Evolutionary conservation across 331 rosid genomes (phyloP).

Genomic region (Quercus phellos): DNA sequence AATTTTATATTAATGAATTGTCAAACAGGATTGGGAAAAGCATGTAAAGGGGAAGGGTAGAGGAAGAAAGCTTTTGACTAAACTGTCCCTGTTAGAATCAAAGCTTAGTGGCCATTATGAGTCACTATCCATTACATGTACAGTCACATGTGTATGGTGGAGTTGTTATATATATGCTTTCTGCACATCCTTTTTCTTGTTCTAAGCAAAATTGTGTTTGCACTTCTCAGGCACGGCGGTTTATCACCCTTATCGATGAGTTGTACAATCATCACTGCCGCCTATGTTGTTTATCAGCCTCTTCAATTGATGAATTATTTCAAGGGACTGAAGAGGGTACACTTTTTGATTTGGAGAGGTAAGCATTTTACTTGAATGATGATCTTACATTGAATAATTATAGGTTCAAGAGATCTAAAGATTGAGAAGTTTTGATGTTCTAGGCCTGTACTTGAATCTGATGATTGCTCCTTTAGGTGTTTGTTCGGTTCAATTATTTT

Average conservation of each 20-base stretch:
- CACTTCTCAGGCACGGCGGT: slow-evolving; percentile 71
- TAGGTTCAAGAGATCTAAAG: background rate
- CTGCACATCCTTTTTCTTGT: slow-evolving; percentile 7
- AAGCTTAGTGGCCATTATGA: background rate
- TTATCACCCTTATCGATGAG: slow-evolving; percentile 90
- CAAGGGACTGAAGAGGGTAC: slow-evolving; percentile 97
- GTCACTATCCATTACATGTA: background rate
- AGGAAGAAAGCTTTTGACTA: background rate
- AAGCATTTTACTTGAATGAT: slow-evolving; percentile 18
- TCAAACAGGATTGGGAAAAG: background rate
- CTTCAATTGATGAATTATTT: slow-evolving; percentile 82
- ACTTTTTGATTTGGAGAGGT: slow-evolving; percentile 96
- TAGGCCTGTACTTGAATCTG: background rate
- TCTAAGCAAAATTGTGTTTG: background rate
- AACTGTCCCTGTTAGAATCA: background rate
- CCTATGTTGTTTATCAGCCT: slow-evolving; percentile 72
- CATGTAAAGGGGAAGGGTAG: background rate
- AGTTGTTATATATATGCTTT: background rate
- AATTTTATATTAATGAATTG: background rate
- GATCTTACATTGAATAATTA: slow-evolving; percentile 8
- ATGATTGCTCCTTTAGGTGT: background rate
- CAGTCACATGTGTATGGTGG: background rate
- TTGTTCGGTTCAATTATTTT: background rate
- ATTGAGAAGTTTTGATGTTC: slow-evolving; percentile 6
- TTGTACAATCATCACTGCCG: slow-evolving; percentile 85